These are phyloP conservation scores for Tilletia walkeri DNA, from an alignment of 1,284 basidiomycete genomes.

Conservation along the genomic window DNA sequence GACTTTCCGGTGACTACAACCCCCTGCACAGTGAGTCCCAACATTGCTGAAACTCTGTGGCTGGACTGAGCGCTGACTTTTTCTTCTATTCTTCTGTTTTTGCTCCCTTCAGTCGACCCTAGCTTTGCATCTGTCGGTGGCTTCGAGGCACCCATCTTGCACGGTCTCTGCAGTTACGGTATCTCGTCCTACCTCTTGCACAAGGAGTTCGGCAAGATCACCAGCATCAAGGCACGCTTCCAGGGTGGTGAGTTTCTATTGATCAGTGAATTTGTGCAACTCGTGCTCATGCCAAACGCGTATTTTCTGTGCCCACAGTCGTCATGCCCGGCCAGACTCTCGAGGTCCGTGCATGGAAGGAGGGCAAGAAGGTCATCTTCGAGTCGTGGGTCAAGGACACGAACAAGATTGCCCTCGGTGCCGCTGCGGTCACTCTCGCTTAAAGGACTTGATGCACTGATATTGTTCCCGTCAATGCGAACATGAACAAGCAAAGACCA, in stretches of 20 bases:
- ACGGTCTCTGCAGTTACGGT: constrained; percentile 86
- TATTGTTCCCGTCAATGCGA: too few relatives aligned
- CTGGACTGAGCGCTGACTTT: not conserved
- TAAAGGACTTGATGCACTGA: not conserved
- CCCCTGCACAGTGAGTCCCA: constrained; percentile 69
- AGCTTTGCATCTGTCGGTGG: constrained; percentile 91
- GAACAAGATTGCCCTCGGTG: constrained; percentile 66
- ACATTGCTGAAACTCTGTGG: too few relatives aligned
- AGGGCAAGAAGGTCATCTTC: constrained; percentile 77
- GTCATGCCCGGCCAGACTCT: constrained; percentile 45
- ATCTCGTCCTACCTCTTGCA: constrained; percentile 90
- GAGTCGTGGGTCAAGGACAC: constrained; percentile 78
- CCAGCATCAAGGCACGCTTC: constrained; percentile 94
- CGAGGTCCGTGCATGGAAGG: constrained; percentile 43
- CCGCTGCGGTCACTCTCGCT: constrained; percentile 71
- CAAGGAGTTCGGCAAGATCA: constrained; percentile 79
- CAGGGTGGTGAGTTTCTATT: constrained; percentile 77
- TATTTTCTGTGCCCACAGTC: constrained; percentile 88
- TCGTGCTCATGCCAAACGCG: constrained; percentile 28
- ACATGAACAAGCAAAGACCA: too few relatives aligned
- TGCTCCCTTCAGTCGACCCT: constrained; percentile 65
- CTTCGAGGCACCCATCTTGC: constrained; percentile 76
- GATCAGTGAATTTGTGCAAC: constrained; percentile 65
- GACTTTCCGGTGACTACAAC: constrained; percentile 63
- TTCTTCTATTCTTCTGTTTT: not conserved